Evolutionary conservation across 2,329 filamentous ascomycete genomes (phyloP).

Genomic region (Xenoacremonium recifei): DNA sequence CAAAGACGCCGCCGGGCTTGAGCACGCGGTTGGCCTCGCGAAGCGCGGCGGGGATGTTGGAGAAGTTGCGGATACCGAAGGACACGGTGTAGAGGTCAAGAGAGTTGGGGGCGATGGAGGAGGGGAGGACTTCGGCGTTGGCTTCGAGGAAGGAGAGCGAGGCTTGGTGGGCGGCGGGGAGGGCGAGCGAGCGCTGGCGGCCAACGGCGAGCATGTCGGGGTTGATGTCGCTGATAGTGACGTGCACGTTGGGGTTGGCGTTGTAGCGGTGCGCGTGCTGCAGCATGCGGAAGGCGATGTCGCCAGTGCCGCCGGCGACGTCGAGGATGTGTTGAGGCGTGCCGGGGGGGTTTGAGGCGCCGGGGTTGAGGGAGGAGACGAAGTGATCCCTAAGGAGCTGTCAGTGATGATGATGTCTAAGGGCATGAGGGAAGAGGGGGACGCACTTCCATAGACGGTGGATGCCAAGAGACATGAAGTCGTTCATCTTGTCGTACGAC

Average conservation of each 20-base stretch:
- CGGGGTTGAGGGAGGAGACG: conserved; percentile 86
- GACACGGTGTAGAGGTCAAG: conserved; percentile 96
- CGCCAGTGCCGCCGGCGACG: conserved; percentile 93
- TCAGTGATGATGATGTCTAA: conserved; percentile 9
- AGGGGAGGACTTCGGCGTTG: conserved; percentile 76
- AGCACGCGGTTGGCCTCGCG: conserved; percentile 83
- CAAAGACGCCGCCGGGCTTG: conserved; percentile 93
- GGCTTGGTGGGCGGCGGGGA: conserved; percentile 54
- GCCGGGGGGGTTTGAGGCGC: conserved; percentile 48
- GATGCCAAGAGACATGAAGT: conserved; percentile 96
- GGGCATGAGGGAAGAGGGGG: no score
- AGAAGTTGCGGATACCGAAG: conserved; percentile 97
- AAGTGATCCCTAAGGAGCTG: conserved; percentile 69
- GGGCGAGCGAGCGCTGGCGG: conserved; percentile 66
- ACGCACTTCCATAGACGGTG: conserved; percentile 87
- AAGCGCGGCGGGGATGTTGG: conserved; percentile 80
- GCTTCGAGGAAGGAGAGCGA: conserved; percentile 78
- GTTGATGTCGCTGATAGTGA: conserved; percentile 96
- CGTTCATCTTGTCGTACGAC: conserved; percentile 98
- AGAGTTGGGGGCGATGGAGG: conserved; percentile 62
- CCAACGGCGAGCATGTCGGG: conserved; percentile 90
- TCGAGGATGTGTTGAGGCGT: conserved; percentile 76
- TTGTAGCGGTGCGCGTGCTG: conserved; percentile 83
- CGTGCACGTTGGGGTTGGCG: conserved; percentile 70
- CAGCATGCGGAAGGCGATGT: conserved; percentile 96